A percentile compares a stretch with the other conserved stretches of the same genome.
These are phyloP conservation scores for Alternaria ventricosa DNA, from an alignment of 2,329 filamentous ascomycete genomes.

Conservation along the genomic window DNA sequence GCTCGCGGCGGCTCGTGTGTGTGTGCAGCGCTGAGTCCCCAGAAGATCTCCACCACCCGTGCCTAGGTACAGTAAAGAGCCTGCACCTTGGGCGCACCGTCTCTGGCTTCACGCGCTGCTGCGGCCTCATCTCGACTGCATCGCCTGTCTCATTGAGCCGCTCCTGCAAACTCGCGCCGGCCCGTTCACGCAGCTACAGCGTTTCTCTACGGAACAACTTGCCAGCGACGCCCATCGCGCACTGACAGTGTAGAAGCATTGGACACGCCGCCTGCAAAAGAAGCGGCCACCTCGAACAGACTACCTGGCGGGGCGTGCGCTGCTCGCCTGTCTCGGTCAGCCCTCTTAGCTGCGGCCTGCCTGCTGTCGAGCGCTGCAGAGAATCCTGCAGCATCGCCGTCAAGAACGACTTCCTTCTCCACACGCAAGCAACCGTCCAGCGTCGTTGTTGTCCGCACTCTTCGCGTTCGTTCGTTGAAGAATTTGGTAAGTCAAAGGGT, in stretches of 20 bases:
- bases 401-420: constrained; percentile 41
- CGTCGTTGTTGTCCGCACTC: constrained; percentile 14
- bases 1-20: constrained; percentile 42
- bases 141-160: constrained; percentile 40
- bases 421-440: constrained; percentile 24
- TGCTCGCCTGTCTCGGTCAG: constrained; percentile 48
- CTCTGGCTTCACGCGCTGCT: constrained; percentile 22
- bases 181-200: constrained; percentile 42
- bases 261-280: constrained; percentile 35
- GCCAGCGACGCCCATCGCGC: constrained; percentile 35
- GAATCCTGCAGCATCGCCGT: constrained; percentile 47
- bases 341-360: constrained; percentile 50
- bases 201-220: constrained; percentile 20
- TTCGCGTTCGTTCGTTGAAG: constrained; percentile 33
- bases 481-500: constrained; percentile 27
- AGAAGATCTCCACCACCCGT: constrained; percentile 46
- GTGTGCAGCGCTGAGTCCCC: constrained; percentile 33
- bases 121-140: constrained; percentile 24
- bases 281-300: constrained; percentile 34
- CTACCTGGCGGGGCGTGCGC: constrained; percentile 43
- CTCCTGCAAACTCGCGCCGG: constrained; percentile 45
- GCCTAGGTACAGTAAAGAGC: constrained; percentile 33
- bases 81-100: constrained; percentile 28
- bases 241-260: constrained; percentile 32
- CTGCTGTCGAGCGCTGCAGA: constrained; percentile 47